Conservation (phyloP, 2,329 filamentous ascomycete species). For the Arthrobotrys sinensis region DNA sequence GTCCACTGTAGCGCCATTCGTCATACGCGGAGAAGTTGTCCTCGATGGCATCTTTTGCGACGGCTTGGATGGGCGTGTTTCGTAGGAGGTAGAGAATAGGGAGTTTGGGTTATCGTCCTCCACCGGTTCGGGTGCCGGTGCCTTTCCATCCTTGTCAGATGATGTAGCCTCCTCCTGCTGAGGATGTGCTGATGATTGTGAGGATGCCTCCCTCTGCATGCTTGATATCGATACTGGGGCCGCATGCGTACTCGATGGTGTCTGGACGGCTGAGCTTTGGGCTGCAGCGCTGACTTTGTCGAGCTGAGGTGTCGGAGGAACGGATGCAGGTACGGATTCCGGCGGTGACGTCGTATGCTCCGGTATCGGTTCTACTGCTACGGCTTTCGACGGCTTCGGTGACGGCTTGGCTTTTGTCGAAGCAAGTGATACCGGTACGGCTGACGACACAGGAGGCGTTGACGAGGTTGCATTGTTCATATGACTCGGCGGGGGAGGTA, state of each 20-base stretch:
- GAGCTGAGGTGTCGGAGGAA: constrained; percentile 70
- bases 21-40: constrained; percentile 43
- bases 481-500: constrained; percentile 86
- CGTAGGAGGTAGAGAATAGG: constrained; percentile 56
- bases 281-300: constrained; percentile 67
- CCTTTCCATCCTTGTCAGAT: constrained; percentile 47
- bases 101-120: constrained; percentile 59
- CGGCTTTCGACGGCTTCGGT: constrained; percentile 71
- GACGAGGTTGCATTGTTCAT: constrained; percentile 64
- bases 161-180: constrained; percentile 41
- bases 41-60: constrained; percentile 53
- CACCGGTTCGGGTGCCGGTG: constrained; percentile 27
- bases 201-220: constrained; percentile 58
- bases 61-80: constrained; percentile 55
- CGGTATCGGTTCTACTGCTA: constrained; percentile 67
- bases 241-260: constrained; percentile 60
- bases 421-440: constrained; percentile 31
- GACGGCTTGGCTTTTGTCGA: constrained; percentile 67
- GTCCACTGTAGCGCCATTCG: constrained; percentile 42
- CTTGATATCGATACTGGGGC: constrained; percentile 57
- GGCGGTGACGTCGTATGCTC: constrained; percentile 54
- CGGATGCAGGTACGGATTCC: constrained; percentile 54
- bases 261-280: constrained; percentile 62
- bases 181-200: constrained; percentile 56
- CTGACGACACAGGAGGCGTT: constrained; percentile 49